Percentiles rank a stretch among this genome's conserved stretches.
phyloP scores from a whole-genome alignment of 257 asterid species.

The Nicotiana knightiana region DNA sequence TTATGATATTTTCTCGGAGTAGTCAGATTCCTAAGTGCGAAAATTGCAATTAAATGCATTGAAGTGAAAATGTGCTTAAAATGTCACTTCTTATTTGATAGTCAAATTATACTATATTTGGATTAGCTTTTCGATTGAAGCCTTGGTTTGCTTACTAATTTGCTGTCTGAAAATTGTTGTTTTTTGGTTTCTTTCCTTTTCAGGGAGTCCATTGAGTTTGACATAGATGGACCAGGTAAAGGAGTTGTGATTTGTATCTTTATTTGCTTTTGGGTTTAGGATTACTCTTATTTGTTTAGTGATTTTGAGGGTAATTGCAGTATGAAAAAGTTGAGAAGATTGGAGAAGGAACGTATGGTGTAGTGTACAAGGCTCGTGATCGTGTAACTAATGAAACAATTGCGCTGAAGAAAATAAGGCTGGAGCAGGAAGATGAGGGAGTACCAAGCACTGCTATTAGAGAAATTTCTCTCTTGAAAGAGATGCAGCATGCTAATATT shows the following conservation, averaged over 20 bases:
- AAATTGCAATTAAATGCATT: not conserved
- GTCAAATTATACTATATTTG: not conserved
- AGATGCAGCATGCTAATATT: slow-evolving; percentile 94
- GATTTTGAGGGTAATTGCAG: slow-evolving; percentile 34
- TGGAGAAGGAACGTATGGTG: slow-evolving; percentile 97
- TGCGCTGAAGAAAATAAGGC: slow-evolving; percentile 91
- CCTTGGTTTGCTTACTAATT: not conserved
- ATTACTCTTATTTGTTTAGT: not conserved
- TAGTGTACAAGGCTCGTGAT: slow-evolving; percentile 95
- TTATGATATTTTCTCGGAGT: no score
- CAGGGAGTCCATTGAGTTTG: slow-evolving; percentile 21
- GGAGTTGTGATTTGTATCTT: not conserved
- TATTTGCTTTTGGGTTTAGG: not conserved
- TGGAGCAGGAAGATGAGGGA: slow-evolving; percentile 98
- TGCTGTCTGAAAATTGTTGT: not conserved
- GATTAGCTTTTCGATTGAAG: not conserved
- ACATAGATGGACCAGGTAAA: slow-evolving; percentile 84
- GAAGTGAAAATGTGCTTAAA: not conserved
- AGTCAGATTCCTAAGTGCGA: not conserved
- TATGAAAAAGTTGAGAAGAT: slow-evolving; percentile 97
- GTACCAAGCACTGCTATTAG: slow-evolving; percentile 99
- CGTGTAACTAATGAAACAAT: slow-evolving; percentile 80
- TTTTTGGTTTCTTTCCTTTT: not conserved
- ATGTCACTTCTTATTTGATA: not conserved
- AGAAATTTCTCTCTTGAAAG: slow-evolving; percentile 94